These are phyloP conservation scores for Calonectria pteridis DNA, from an alignment of 2,329 filamentous ascomycete species.

Conservation along the genomic window DNA sequence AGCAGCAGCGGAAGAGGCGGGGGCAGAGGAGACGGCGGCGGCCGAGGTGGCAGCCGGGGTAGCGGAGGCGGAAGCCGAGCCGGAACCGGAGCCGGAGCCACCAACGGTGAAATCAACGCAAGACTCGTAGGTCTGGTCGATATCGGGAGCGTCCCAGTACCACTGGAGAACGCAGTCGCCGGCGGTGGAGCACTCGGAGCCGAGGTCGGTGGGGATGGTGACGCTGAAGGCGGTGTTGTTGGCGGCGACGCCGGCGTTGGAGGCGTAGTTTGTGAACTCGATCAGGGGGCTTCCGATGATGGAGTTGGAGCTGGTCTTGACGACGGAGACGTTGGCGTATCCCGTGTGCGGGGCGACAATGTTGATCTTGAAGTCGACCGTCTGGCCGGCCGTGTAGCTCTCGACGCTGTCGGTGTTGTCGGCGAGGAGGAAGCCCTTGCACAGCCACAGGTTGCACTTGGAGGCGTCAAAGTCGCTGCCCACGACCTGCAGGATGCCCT, in stretches of 20 bases:
- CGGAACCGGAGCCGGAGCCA: constrained; percentile 19
- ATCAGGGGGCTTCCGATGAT: constrained; percentile 66
- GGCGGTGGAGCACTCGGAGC: constrained; percentile 59
- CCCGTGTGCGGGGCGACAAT: constrained; percentile 61
- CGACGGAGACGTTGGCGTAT: constrained; percentile 67
- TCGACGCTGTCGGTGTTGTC: constrained; percentile 60
- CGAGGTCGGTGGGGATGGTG: constrained; percentile 64
- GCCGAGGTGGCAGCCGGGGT: constrained; percentile 12
- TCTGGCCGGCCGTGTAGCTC: constrained; percentile 57
- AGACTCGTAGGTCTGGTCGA: constrained; percentile 72
- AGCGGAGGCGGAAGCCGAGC: constrained; percentile 13
- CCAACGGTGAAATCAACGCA: constrained; percentile 68
- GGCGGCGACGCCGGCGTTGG: constrained; percentile 53
- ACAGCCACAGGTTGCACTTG: constrained; percentile 58
- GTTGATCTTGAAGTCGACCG: constrained; percentile 55
- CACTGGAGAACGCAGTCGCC: constrained; percentile 70
- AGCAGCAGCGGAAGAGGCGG: constrained; percentile 22
- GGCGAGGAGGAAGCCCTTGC: constrained; percentile 60
- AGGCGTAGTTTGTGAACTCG: constrained; percentile 67
- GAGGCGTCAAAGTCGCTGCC: constrained; percentile 38
- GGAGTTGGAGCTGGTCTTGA: constrained; percentile 64
- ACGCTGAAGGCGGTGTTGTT: constrained; percentile 65
- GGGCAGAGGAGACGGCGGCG: constrained; percentile 19
- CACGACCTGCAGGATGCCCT: constrained; percentile 51
- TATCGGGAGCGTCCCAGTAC: constrained; percentile 69